These are phyloP conservation scores for Cardamine resedifolia DNA, from an alignment of 345 rosid species.

Conservation along the genomic window DNA sequence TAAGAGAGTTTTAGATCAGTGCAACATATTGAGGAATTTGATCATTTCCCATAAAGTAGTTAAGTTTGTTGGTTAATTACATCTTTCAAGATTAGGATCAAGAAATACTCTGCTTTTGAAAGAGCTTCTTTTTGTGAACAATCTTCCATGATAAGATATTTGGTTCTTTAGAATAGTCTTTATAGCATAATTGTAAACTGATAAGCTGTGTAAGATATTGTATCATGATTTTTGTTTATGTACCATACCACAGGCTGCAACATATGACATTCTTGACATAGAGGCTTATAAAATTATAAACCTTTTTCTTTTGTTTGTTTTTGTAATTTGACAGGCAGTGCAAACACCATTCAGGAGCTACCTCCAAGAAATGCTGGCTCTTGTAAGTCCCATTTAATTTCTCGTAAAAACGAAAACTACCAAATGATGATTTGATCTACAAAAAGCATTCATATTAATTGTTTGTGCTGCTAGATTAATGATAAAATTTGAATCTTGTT, in stretches of 20 bases:
- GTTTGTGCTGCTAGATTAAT: background rate
- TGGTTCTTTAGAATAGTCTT: background rate
- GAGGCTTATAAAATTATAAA: background rate
- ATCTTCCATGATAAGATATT: background rate
- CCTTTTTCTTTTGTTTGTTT: background rate
- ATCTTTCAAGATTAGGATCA: background rate
- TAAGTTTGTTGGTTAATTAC: background rate
- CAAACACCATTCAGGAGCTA: slow-evolving; percentile 86
- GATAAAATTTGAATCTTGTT: background rate
- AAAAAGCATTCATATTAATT: background rate
- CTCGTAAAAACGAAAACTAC: background rate
- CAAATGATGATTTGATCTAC: background rate
- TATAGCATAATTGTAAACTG: background rate
- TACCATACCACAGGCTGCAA: background rate
- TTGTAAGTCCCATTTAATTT: slow-evolving; percentile 53
- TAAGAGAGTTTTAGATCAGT: background rate
- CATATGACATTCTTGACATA: background rate
- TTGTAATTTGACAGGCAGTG: slow-evolving; percentile 48
- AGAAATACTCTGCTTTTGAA: too few species aligned
- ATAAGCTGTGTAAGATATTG: background rate
- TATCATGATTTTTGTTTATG: background rate
- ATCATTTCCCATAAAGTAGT: too few species aligned
- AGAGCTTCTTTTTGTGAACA: too few species aligned
- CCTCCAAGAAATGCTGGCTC: slow-evolving; percentile 79
- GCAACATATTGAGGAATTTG: background rate